Base-by-base conservation (phyloP, 1,284 basidiomycete species). In the Vanrija sp. region DNA sequence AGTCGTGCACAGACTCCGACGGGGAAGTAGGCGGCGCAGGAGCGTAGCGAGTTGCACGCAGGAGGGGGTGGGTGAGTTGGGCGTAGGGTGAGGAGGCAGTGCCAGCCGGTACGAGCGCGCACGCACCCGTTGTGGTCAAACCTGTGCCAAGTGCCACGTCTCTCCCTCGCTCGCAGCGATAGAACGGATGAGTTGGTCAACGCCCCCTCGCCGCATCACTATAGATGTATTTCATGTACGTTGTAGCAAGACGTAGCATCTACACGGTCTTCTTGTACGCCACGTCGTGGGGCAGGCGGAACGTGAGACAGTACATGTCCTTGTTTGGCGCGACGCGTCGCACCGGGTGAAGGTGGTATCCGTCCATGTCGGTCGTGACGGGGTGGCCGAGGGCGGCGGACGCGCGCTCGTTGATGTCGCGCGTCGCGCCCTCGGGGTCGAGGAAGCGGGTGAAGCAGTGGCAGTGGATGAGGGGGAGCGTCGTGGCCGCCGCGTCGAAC, bases 301-400 rank as follows among this genome's bases (percentile, higher is more conserved):
- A 98, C 68, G 87, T 88, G 52, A 99, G 83, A 77, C 96, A 96
- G 76, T 96, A 98, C 96, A 98, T 98, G 68, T 95, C 89, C 78
- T 98, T 98, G 78, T 86, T 91, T 3, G 96, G 96, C 3, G 95
- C 93, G 8, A 99, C 95, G 14, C 88, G 87, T 48, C 96, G 85
- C 34, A 99, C 95, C 63, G 86, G 82, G 67, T 92, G 87, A 14
- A 94, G 76, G 29, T 73, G 51, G 57, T 78, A 78, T 5, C 74
- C 77, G 1, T 76, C 73, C 28, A 82, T 77, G n/a, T 83, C 81
- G 15, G 79, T 77, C 10, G 78, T 78, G 57, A 94, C 67, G 25
- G 76, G 55, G 64, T 80, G 73, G 29, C 86, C 87, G 26, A 97
- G 78, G 61, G 80, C 80, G 47, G 82, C 80, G 64, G 85, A 85